Conservation (phyloP, 2,329 filamentous ascomycete species). For the Colletotrichum aenigma region DNA sequence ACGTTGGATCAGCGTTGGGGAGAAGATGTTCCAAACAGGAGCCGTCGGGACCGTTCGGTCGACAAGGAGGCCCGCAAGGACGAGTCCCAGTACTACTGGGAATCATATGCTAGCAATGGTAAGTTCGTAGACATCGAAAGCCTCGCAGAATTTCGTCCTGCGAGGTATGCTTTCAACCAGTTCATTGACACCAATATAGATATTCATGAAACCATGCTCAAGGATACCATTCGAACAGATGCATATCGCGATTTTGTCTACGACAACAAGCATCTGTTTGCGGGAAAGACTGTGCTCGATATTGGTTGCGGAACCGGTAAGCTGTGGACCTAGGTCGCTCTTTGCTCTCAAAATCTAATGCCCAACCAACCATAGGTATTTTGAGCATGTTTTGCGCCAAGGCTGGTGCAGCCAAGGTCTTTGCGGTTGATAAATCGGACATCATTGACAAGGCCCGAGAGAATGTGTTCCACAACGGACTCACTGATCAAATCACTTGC, state of each 20-base stretch:
- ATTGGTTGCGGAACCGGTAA: constrained; percentile 81
- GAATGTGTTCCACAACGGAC: constrained; percentile 82
- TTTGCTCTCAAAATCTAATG: not conserved
- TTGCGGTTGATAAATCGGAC: constrained; percentile 90
- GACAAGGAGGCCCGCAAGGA: constrained; percentile 28
- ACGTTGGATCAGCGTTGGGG: constrained; percentile 71
- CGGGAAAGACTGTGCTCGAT: constrained; percentile 85
- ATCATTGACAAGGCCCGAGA: constrained; percentile 88
- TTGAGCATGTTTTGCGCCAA: constrained; percentile 93
- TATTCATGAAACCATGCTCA: constrained; percentile 96
- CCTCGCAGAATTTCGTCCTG: not conserved
- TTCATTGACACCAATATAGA: constrained; percentile 49
- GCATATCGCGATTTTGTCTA: constrained; percentile 96
- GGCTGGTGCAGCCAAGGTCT: constrained; percentile 84
- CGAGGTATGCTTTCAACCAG: not conserved
- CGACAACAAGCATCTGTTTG: constrained; percentile 85
- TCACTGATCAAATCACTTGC: constrained; percentile 76
- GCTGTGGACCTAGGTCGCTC: constrained; percentile 16
- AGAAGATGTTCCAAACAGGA: constrained; percentile 48
- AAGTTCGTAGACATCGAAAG: constrained; percentile 13
- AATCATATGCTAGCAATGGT: constrained; percentile 70
- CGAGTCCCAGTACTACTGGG: constrained; percentile 54
- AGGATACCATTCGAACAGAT: constrained; percentile 86
- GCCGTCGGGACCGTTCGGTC: constrained; percentile 24
- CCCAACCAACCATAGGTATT: constrained; percentile 60